Evolutionary conservation across 2,329 filamentous ascomycete genomes (phyloP), one percentile per base, ranked within the genome.

Genomic region (Colletotrichum sp.): DNA sequence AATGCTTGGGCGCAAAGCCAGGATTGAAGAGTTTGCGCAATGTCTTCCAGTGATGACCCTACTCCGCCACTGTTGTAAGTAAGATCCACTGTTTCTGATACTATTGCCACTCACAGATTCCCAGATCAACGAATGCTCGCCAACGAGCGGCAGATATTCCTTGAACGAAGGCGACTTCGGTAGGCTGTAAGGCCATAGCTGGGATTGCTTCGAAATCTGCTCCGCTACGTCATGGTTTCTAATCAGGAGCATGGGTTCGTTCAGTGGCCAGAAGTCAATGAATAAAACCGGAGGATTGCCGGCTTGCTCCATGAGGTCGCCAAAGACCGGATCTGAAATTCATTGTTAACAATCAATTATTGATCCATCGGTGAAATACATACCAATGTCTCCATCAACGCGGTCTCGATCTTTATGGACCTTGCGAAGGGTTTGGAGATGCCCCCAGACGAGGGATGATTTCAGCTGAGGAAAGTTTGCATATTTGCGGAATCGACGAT

Each of bases 1-100:
- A 79, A 39, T 86, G 82, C 70, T 85, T 82, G 2, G 83, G 84
- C 1, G 85, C 82, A 65, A 86, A 87, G 2, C 84, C 85, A 1
- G 82, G 83, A 75, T 83, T 86, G 78, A 83, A 84, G 26, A 81
- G 79, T 71, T 82, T 84, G 16, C 85, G 82, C 26, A 78, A 62
- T 21, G 70, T 59, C 60, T 78, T 80, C 80, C 79, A 81, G 30
- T 74, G 59, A 5, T 78, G 62, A 5, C 72, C 74, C 67, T 79
- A 16, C 15, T 24, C 16, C 7, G 16, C 16, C 36, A 44, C 18
- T 44, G 5, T 44, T 8, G 36, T 18, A 44, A 44, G 5, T 18
- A 18, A 5, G 18, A 18, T 18, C 36, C 16, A 8, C 16, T 44
- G 16, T 18, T 44, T 18, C 8, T 18, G 8, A 44, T 9, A 18